phyloP scores from a whole-genome alignment of 1,284 basidiomycete genomes.

The Ganoderma boninense region DNA sequence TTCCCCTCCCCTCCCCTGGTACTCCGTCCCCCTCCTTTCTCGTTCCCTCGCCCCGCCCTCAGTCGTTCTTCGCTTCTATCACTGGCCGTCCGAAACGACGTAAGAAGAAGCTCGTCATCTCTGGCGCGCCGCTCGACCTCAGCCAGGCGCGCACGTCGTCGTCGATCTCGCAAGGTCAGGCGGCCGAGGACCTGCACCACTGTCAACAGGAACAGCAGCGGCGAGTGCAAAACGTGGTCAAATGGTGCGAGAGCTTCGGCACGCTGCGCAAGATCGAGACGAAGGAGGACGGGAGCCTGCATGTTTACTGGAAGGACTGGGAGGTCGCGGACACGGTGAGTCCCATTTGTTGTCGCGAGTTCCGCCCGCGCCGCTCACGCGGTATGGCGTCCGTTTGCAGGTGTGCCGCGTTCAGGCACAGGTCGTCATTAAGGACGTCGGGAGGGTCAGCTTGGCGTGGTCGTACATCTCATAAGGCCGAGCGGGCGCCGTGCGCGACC shows the following conservation, averaged over 20 bases:
- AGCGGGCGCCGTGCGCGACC: not conserved
- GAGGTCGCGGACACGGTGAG: slow-evolving; percentile 42
- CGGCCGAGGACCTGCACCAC: slow-evolving; percentile 22
- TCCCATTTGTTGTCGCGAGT: not conserved
- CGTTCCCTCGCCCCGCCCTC: slow-evolving; percentile 33
- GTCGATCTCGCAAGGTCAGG: slow-evolving; percentile 4
- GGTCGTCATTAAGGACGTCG: slow-evolving; percentile 42
- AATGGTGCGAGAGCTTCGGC: slow-evolving; percentile 43
- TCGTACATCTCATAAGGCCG: slow-evolving; percentile 36
- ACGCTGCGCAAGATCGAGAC: slow-evolving; percentile 38
- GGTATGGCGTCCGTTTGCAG: slow-evolving; percentile 18
- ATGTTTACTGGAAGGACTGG: slow-evolving; percentile 43
- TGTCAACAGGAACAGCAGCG: slow-evolving; percentile 30
- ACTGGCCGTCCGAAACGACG: slow-evolving; percentile 34
- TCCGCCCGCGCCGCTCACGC: slow-evolving; percentile 12
- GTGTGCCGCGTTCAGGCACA: slow-evolving; percentile 42
- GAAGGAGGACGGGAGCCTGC: slow-evolving; percentile 39
- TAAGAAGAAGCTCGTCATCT: slow-evolving; percentile 42
- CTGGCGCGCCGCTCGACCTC: slow-evolving; percentile 29
- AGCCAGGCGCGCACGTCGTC: slow-evolving; percentile 21
- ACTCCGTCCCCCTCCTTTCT: slow-evolving; percentile 40
- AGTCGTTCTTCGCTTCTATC: slow-evolving; percentile 38
- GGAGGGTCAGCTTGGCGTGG: slow-evolving; percentile 42
- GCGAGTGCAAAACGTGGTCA: slow-evolving; percentile 35
- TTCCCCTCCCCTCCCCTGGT: slow-evolving; percentile 39